A percentile compares a stretch with the other conserved stretches of the same genome.
These are phyloP conservation scores for Penicillium sp. DNA, from an alignment of 2,329 filamentous ascomycete species.

Conservation along the genomic window DNA sequence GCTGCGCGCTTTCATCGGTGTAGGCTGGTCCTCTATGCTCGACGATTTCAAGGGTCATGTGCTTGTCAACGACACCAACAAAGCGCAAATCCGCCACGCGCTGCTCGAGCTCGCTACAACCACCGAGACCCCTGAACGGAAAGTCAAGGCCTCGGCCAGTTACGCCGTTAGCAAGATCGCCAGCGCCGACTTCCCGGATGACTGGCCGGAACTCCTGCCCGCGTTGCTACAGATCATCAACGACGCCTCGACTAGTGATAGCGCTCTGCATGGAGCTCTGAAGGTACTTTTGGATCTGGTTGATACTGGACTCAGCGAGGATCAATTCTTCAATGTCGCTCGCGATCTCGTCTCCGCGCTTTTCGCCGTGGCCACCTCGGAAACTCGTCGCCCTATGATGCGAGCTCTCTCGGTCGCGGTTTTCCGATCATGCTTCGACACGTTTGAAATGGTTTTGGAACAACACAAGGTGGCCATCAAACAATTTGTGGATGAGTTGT, in stretches of 20 bases:
- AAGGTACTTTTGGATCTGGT: slow-evolving; percentile 86
- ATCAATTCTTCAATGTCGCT: slow-evolving; percentile 90
- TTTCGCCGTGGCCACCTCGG: slow-evolving; percentile 76
- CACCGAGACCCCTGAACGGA: slow-evolving; percentile 69
- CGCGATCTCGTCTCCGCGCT: slow-evolving; percentile 79
- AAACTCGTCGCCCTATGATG: slow-evolving; percentile 69
- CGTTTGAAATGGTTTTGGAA: slow-evolving; percentile 94
- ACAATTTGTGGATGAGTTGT: slow-evolving; percentile 80
- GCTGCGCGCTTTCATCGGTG: slow-evolving; percentile 78
- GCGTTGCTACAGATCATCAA: slow-evolving; percentile 72
- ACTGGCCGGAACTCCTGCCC: slow-evolving; percentile 88
- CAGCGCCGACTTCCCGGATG: slow-evolving; percentile 85
- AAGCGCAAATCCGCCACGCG: slow-evolving; percentile 68
- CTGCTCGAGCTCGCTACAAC: slow-evolving; percentile 76
- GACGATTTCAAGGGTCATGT: slow-evolving; percentile 68
- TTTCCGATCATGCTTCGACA: slow-evolving; percentile 88
- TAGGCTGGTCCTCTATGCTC: slow-evolving; percentile 76
- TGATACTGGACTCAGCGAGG: slow-evolving; percentile 88
- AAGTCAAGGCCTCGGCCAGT: slow-evolving; percentile 85
- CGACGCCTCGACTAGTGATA: slow-evolving; percentile 66
- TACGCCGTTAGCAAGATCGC: slow-evolving; percentile 92
- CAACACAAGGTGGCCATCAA: slow-evolving; percentile 85
- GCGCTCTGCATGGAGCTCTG: slow-evolving; percentile 83
- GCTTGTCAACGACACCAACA: slow-evolving; percentile 69
- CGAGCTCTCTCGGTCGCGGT: slow-evolving; percentile 85